Base-by-base conservation (phyloP, 2,329 filamentous ascomycete genomes). In the Gliomastix tumulicola region DNA sequence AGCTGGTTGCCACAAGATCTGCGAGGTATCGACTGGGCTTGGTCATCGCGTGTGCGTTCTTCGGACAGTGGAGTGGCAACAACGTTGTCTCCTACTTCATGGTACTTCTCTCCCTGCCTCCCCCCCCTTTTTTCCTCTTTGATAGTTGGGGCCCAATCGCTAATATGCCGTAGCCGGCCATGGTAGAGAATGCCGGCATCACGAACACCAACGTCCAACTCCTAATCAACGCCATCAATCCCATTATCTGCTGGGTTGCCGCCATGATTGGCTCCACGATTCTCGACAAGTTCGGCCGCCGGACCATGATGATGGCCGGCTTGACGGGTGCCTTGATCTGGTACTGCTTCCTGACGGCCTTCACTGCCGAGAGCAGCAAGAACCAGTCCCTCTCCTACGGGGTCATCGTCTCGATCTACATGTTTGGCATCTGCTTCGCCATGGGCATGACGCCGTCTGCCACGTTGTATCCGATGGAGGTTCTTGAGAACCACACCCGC, bases 241-340 rank as follows among this genome's bases (percentile, higher is more conserved):
- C 74, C 18, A 66, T 74, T 17, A 55, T 75, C 22, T 72, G 68
- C 47, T 63, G 71, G 40, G 43, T 69, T 2, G 67, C 60, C 2
- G 69, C 73, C 15, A 58, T 76, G 15, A 44, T 70, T 1, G 77
- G 77, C 32, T 73, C 76, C 5, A 59, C 65, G 12, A 60, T 79
- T 34, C 73, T 74, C 2, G 76, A 79, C 27, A 63, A 65, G 2
- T 41, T 79, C 6, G 74, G 76, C n/a, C 72, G 77, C 25, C 70
- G 77, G 3, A 71, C 71, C 0, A 55, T 76, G 7, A 53, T 76
- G 11, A 50, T 76, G 8, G 38, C 36, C 19, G 41, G 20, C n/a
- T 36, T 31, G 32, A 41, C 20, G 41, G 47, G 44, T 47, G 40
- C 32, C 49, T 62, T n/a, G 74, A 66, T 11, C 71, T 76, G 43